phyloP scores from a whole-genome alignment of 23 red algal species.

The Gracilariopsis chorda region DNA sequence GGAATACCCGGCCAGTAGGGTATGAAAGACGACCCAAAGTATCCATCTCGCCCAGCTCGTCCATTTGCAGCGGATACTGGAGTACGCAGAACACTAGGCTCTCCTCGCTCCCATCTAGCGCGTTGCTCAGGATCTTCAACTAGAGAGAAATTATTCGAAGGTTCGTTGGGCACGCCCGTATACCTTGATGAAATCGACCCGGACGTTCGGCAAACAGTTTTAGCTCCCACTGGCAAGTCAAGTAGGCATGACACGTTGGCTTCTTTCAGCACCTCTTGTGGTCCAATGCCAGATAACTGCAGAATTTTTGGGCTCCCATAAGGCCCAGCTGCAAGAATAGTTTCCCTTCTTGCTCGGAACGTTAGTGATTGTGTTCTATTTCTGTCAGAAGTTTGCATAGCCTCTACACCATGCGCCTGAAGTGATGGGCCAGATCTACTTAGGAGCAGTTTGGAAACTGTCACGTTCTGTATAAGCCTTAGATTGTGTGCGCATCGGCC shows the following conservation, averaged over 20 bases:
- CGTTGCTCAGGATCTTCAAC: not conserved
- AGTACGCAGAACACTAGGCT: conserved; percentile 17
- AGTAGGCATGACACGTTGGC: not conserved
- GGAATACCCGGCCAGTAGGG: conserved; percentile 5
- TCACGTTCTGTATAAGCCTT: conserved; percentile 31
- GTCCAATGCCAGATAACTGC: conserved; percentile 43
- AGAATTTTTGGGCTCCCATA: conserved; percentile 17
- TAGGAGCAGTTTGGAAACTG: not conserved
- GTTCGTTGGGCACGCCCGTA: conserved; percentile 20
- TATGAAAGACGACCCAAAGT: not conserved
- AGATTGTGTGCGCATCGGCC: conserved; percentile 29
- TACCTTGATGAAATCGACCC: not conserved
- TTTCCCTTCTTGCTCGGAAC: not conserved
- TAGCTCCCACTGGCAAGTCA: conserved; percentile 37
- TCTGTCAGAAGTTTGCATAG: not conserved
- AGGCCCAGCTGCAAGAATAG: conserved; percentile 28
- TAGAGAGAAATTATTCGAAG: conserved; percentile 10
- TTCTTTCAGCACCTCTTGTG: not conserved
- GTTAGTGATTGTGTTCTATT: not conserved
- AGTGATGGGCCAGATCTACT: not conserved
- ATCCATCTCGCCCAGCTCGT: not conserved
- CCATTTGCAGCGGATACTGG: not conserved
- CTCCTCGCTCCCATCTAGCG: conserved; percentile 7
- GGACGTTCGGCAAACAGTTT: not conserved
- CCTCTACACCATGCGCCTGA: conserved; percentile 2